These are phyloP conservation scores for Penicillium psychrosexuale DNA, from an alignment of 2,329 filamentous ascomycete genomes.

Conservation along the genomic window DNA sequence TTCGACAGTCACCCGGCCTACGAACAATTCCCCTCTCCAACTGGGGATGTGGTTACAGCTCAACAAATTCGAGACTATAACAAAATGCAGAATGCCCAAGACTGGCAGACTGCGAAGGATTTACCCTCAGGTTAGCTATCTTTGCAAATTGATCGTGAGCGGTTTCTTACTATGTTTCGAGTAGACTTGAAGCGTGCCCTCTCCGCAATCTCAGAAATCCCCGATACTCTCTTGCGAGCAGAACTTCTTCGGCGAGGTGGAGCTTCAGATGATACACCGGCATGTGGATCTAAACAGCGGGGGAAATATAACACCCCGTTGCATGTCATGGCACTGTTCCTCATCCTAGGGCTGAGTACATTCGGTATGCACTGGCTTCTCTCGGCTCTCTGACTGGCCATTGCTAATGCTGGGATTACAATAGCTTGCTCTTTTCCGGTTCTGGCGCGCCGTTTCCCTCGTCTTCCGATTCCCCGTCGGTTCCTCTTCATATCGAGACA, in stretches of 20 bases:
- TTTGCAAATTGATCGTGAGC: not conserved
- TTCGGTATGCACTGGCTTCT: constrained; percentile 32
- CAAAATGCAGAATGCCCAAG: constrained; percentile 22
- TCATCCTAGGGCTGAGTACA: constrained; percentile 58
- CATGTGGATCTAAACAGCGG: constrained; percentile 36
- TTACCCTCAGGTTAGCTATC: constrained; percentile 13
- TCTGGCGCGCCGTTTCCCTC: constrained; percentile 57
- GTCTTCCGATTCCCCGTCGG: constrained; percentile 57
- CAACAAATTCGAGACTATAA: constrained; percentile 4
- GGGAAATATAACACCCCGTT: constrained; percentile 61
- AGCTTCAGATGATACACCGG: constrained; percentile 23
- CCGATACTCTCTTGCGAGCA: constrained; percentile 32
- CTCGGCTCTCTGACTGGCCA: not conserved
- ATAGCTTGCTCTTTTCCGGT: constrained; percentile 61
- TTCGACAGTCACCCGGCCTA: not conserved
- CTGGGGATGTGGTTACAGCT: constrained; percentile 15
- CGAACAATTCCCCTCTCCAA: not conserved
- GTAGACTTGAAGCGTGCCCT: constrained; percentile 22
- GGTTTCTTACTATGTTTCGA: not conserved
- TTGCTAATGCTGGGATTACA: constrained; percentile 8
- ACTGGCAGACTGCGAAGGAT: constrained; percentile 15
- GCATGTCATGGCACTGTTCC: constrained; percentile 65
- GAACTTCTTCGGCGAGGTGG: constrained; percentile 32
- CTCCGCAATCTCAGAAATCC: constrained; percentile 29
- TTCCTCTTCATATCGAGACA: constrained; percentile 60